Evolutionary conservation across 495 filamentous ascomycete genomes (phyloP).

Genomic region (Staphylotrichum tortipilum): DNA sequence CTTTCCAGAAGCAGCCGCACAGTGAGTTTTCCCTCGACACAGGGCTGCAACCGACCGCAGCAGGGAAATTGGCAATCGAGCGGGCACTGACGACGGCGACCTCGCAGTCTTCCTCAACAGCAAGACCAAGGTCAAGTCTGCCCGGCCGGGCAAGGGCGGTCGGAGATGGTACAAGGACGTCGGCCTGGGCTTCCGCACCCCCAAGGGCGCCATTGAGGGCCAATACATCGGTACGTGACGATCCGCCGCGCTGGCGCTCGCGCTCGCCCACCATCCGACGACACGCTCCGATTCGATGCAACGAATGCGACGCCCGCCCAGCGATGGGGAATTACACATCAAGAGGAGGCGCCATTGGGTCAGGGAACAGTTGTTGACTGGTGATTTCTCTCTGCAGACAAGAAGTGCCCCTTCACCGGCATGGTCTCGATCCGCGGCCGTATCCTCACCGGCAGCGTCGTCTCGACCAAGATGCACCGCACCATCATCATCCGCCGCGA

Average conservation of each 20-base stretch:
- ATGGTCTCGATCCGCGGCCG: slow-evolving; percentile 96
- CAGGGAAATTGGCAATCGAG: slow-evolving; percentile 2
- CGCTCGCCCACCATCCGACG: slow-evolving; percentile 5
- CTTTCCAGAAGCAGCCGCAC: slow-evolving; percentile 99
- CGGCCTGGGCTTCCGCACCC: slow-evolving; percentile 95
- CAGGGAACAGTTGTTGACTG: slow-evolving; percentile 12
- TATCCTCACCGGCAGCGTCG: slow-evolving; percentile 97
- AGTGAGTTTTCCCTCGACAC: slow-evolving; percentile 33
- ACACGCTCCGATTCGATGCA: slow-evolving; percentile 2
- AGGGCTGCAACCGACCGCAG: neutral
- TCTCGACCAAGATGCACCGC: slow-evolving; percentile 99
- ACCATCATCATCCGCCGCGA: slow-evolving; percentile 98
- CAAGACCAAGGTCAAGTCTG: slow-evolving; percentile 82
- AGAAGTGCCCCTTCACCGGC: slow-evolving; percentile 99
- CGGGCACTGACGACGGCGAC: slow-evolving; percentile 12
- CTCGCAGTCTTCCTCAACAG: slow-evolving; percentile 74
- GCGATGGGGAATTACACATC: neutral
- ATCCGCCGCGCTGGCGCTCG: neutral
- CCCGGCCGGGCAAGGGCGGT: slow-evolving; percentile 69
- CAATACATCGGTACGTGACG: slow-evolving; percentile 88
- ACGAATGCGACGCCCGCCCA: slow-evolving; percentile 2
- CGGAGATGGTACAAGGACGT: slow-evolving; percentile 99
- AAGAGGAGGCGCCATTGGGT: neutral
- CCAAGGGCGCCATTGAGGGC: slow-evolving; percentile 95
- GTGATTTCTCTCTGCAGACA: slow-evolving; percentile 57